Percentiles rank a stretch among this genome's conserved stretches.
Evolutionary conservation across 2,329 filamentous ascomycete genomes (phyloP).

Genomic region (Penicillium crustosum): DNA sequence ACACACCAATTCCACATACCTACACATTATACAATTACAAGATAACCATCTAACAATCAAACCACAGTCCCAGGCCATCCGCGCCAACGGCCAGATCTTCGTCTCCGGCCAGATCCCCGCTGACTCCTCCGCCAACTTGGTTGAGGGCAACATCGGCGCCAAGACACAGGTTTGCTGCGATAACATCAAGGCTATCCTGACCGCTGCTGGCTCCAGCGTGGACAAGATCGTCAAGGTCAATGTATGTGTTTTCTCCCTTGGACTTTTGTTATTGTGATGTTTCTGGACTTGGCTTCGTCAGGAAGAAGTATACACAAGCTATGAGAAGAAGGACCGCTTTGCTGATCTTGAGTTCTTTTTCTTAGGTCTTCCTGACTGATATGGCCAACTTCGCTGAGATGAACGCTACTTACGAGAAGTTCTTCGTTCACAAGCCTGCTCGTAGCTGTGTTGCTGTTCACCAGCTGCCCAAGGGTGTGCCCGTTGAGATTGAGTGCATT

Average conservation of each 20-base stretch:
- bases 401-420: constrained; percentile 71
- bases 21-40: not conserved
- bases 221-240: constrained; percentile 84
- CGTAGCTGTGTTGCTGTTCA: constrained; percentile 64
- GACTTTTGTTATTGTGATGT: not conserved
- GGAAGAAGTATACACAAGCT: not conserved
- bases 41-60: not conserved
- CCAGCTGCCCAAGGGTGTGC: constrained; percentile 63
- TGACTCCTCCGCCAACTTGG: constrained; percentile 59
- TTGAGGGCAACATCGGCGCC: constrained; percentile 65
- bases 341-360: not conserved
- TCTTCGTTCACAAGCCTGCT: constrained; percentile 65
- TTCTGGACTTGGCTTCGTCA: not conserved
- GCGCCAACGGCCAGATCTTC: constrained; percentile 67
- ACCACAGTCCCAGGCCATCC: constrained; percentile 59
- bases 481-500: constrained; percentile 66
- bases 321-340: not conserved
- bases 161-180: constrained; percentile 70
- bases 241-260: constrained; percentile 31
- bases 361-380: constrained; percentile 76
- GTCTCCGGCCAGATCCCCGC: constrained; percentile 76
- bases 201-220: constrained; percentile 75
- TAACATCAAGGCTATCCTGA: constrained; percentile 81
- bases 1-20: not conserved
- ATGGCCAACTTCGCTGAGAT: constrained; percentile 86